phyloP scores from a whole-genome alignment of 352 stramenopile genomes.

The Phytophthora pistaciae region DNA sequence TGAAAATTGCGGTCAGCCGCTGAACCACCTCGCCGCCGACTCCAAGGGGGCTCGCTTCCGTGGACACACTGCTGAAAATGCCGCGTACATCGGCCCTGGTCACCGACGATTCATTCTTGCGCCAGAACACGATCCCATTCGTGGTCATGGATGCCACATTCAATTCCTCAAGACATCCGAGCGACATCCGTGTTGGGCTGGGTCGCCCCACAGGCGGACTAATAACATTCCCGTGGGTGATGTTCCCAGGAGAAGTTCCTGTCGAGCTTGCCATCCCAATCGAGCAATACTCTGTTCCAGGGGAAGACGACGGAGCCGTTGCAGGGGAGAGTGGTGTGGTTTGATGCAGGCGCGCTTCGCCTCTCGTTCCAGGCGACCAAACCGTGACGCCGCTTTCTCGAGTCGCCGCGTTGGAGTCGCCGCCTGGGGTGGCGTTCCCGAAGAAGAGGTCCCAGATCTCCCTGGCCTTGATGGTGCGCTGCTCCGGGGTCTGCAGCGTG shows the following conservation, averaged over 20 bases:
- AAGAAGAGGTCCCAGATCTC: conserved; percentile 76
- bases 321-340: conserved; percentile 31
- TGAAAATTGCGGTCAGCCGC: conserved; percentile 54
- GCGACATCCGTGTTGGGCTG: conserved; percentile 41
- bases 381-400: conserved; percentile 23
- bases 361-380: conserved; percentile 24
- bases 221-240: conserved; percentile 10
- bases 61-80: conserved; percentile 48
- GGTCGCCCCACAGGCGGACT: conserved; percentile 10
- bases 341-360: conserved; percentile 21
- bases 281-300: conserved; percentile 31
- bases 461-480: conserved; percentile 54
- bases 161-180: conserved; percentile 63
- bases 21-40: conserved; percentile 71
- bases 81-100: conserved; percentile 41
- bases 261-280: conserved; percentile 3
- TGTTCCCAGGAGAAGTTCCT: conserved; percentile 5
- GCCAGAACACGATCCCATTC: conserved; percentile 73
- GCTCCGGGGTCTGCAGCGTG: conserved; percentile 51
- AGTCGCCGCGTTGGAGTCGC: neutral
- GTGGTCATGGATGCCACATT: conserved; percentile 74
- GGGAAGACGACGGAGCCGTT: conserved; percentile 32
- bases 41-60: conserved; percentile 55
- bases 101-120: conserved; percentile 55
- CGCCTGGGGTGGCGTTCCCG: conserved; percentile 11